Percentiles rank a stretch among this genome's conserved stretches.
These are phyloP conservation scores for Gastrolobium bilobum DNA, from an alignment of 306 rosid species.

Conservation along the genomic window DNA sequence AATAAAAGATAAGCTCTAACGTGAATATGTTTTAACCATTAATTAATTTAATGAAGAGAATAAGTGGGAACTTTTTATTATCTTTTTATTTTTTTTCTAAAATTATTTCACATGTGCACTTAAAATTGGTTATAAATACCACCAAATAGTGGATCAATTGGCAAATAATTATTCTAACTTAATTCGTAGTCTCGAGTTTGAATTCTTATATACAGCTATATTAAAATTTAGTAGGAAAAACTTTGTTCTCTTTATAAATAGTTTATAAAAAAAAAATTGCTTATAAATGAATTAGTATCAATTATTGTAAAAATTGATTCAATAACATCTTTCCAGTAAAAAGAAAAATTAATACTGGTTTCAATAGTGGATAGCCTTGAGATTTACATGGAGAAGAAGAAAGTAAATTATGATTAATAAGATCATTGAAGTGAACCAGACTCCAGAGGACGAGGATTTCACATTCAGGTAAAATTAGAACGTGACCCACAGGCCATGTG, in stretches of 20 bases:
- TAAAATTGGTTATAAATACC: too few relatives aligned
- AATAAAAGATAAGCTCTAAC: slow-evolving; percentile 28
- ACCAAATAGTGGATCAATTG: too few relatives aligned
- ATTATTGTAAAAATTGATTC: neutral
- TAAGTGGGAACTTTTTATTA: neutral
- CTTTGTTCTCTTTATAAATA: too few relatives aligned
- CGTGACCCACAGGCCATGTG: neutral
- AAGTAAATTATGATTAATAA: neutral
- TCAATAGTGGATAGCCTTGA: neutral
- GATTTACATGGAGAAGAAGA: neutral
- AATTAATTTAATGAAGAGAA: slow-evolving; percentile 2
- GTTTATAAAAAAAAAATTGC: too few relatives aligned
- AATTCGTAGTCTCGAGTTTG: too few relatives aligned
- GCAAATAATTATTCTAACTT: too few relatives aligned
- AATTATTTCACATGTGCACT: too few relatives aligned
- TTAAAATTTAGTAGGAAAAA: too few relatives aligned
- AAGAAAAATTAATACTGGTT: neutral
- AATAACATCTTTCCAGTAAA: neutral
- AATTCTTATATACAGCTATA: too few relatives aligned
- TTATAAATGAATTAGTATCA: too few relatives aligned
- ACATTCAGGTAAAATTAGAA: neutral
- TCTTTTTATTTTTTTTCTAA: neutral
- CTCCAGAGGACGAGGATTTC: too few relatives aligned
- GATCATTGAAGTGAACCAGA: neutral
- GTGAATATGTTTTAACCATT: neutral